Evolutionary conservation across 176 grass and related monocot genomes (phyloP).

Genomic region (Rhynchospora pubera): DNA sequence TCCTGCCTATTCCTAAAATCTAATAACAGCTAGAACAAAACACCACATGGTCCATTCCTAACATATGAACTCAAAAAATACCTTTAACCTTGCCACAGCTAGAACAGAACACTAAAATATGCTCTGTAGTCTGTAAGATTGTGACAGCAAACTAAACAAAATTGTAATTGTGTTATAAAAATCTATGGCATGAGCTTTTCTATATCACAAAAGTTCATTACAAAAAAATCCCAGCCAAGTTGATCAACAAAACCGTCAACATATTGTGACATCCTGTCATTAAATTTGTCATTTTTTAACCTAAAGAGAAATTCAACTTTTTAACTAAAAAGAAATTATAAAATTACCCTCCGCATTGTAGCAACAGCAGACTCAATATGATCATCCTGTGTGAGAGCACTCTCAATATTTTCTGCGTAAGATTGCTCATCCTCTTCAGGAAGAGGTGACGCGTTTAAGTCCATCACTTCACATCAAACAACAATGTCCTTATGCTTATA

Average conservation of each 20-base stretch:
- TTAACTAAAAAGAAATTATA: conserved; percentile 1
- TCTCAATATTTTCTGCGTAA: conserved; percentile 46
- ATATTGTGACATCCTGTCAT: background rate
- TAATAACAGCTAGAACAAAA: background rate
- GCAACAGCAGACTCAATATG: conserved; percentile 64
- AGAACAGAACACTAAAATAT: no score
- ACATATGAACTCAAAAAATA: no score
- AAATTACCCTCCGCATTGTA: conserved; percentile 62
- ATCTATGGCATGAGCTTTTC: background rate
- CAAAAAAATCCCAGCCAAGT: background rate
- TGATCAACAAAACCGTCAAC: background rate
- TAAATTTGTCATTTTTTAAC: background rate
- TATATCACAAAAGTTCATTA: background rate
- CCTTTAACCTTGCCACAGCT: background rate
- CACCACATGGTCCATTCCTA: no score
- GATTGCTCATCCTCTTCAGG: conserved; percentile 90
- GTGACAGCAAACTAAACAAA: background rate
- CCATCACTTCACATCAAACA: conserved; percentile 42
- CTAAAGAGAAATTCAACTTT: background rate
- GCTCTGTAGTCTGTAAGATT: background rate
- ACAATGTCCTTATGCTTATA: background rate
- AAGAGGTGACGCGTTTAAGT: conserved; percentile 87
- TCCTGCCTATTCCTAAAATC: background rate
- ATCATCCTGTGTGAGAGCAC: conserved; percentile 58
- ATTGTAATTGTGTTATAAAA: background rate